These are phyloP conservation scores for Phytopythium sindhum DNA, from an alignment of 352 stramenopile genomes.

Conservation along the genomic window DNA sequence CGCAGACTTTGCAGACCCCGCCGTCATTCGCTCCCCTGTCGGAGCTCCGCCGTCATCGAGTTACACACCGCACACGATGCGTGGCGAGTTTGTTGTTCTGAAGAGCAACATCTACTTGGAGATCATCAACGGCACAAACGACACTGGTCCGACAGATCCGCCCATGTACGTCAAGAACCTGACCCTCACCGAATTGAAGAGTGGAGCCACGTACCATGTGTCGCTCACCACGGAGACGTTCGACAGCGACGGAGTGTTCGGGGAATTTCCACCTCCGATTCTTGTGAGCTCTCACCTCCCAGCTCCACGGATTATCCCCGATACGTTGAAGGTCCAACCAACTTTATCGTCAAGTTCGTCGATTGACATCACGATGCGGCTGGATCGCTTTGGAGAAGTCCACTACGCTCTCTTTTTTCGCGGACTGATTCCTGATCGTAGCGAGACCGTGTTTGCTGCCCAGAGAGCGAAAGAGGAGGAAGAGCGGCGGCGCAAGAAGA, in stretches of 20 bases:
- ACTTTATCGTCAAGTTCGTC: slow-evolving; percentile 37
- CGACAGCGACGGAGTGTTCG: slow-evolving; percentile 61
- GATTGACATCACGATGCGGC: slow-evolving; percentile 47
- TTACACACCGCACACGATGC: slow-evolving; percentile 35
- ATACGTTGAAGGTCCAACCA: slow-evolving; percentile 31
- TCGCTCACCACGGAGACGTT: slow-evolving; percentile 75
- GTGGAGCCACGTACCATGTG: slow-evolving; percentile 62
- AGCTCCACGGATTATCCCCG: slow-evolving; percentile 35
- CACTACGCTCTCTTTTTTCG: slow-evolving; percentile 79
- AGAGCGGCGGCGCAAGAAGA: slow-evolving; percentile 5
- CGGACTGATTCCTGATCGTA: slow-evolving; percentile 37
- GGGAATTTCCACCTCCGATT: slow-evolving; percentile 65
- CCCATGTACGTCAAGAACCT: slow-evolving; percentile 55
- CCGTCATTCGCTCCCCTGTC: slow-evolving; percentile 31
- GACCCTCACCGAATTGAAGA: slow-evolving; percentile 38
- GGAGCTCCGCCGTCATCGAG: not conserved
- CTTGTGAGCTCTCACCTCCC: slow-evolving; percentile 57
- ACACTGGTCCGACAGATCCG: slow-evolving; percentile 55
- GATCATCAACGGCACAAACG: slow-evolving; percentile 71
- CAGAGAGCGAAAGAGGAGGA: slow-evolving; percentile 11
- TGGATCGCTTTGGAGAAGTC: slow-evolving; percentile 62
- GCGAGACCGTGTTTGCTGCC: slow-evolving; percentile 12
- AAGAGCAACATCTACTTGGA: slow-evolving; percentile 51
- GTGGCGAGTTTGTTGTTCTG: slow-evolving; percentile 40
- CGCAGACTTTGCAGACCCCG: slow-evolving; percentile 72